Evolutionary conservation across 257 asterid species (phyloP).

Genomic region (Solanum chilense): DNA sequence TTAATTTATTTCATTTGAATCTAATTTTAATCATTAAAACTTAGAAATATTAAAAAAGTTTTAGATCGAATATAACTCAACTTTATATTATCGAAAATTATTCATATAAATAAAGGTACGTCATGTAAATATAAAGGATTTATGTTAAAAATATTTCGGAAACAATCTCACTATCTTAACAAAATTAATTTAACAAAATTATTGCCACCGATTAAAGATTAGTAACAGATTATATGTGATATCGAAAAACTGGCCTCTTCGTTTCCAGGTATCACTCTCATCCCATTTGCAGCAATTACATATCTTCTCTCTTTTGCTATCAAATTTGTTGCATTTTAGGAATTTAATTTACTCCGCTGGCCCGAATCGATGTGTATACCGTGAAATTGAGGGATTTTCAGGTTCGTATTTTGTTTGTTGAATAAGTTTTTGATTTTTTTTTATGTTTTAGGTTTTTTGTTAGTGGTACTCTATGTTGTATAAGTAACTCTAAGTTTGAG

Average conservation of each 20-base stretch:
- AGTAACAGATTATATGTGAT: neutral
- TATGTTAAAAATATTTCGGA: too few relatives aligned
- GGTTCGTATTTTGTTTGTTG: neutral
- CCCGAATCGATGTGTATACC: neutral
- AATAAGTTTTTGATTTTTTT: neutral
- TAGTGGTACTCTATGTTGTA: neutral
- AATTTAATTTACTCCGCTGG: neutral
- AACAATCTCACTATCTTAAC: too few relatives aligned
- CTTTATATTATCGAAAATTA: rapidly evolving
- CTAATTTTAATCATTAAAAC: too few relatives aligned
- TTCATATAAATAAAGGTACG: rapidly evolving
- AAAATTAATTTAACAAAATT: too few relatives aligned
- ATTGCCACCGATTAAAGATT: neutral
- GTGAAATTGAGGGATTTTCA: neutral
- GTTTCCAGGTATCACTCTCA: too few relatives aligned
- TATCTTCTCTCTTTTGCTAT: neutral
- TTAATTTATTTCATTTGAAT: neutral
- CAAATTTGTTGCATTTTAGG: neutral
- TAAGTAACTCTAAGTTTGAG: neutral
- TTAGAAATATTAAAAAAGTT: too few relatives aligned
- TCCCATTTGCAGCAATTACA: neutral
- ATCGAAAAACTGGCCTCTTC: neutral
- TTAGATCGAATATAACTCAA: rapidly evolving
- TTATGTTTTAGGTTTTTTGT: neutral
- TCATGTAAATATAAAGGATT: too few relatives aligned